These are phyloP conservation scores for Monilinia aucupariae DNA, from an alignment of 2,329 filamentous ascomycete genomes.

Conservation along the genomic window DNA sequence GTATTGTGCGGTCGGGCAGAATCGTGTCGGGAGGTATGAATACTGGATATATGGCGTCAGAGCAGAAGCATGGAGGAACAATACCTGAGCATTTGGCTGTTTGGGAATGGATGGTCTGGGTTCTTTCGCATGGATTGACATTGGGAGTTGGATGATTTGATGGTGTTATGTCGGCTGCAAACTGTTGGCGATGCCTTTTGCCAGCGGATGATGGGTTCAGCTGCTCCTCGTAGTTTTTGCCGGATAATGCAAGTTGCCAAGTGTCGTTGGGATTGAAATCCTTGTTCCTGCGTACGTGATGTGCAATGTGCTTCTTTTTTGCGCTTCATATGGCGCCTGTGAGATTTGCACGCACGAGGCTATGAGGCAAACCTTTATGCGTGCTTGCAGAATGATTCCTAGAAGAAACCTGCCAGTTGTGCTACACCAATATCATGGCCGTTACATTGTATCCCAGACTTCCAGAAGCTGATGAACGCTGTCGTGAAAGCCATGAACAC, in stretches of 20 bases:
- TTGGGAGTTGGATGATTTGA: not conserved
- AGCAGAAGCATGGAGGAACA: not conserved
- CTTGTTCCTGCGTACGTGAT: constrained; percentile 8
- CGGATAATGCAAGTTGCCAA: not conserved
- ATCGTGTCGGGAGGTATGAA: not conserved
- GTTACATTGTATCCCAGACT: not conserved
- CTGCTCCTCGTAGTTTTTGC: no score
- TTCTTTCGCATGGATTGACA: not conserved
- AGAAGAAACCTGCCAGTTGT: not conserved
- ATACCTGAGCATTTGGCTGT: constrained; percentile 2
- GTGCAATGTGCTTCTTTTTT: not conserved
- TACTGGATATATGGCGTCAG: constrained; percentile 5
- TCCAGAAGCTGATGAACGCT: constrained; percentile 11
- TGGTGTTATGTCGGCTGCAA: not conserved
- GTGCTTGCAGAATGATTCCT: not conserved
- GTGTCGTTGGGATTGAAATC: not conserved
- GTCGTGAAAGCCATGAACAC: not conserved
- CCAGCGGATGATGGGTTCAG: no score
- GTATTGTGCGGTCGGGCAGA: not conserved
- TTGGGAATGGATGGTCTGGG: not conserved
- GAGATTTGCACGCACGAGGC: not conserved
- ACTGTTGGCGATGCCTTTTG: not conserved
- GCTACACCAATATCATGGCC: not conserved
- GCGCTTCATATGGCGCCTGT: not conserved
- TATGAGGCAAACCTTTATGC: constrained; percentile 2